These are phyloP conservation scores for Aphanoascus verrucosus DNA, from an alignment of 2,329 filamentous ascomycete species.

Conservation along the genomic window DNA sequence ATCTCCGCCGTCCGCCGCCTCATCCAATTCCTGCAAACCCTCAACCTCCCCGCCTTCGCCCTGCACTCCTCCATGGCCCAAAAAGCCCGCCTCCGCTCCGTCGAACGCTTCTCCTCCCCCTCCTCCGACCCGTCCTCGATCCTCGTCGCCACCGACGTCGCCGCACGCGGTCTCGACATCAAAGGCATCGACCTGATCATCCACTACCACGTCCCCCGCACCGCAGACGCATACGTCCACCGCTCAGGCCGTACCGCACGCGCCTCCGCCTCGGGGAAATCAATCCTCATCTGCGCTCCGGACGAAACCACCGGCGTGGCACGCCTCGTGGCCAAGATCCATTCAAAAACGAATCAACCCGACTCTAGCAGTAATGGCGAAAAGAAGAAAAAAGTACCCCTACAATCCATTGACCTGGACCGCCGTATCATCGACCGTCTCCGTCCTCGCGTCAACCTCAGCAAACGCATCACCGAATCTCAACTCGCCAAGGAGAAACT, in stretches of 20 bases:
- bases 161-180: constrained; percentile 87
- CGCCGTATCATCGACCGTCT: constrained; percentile 65
- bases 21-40: constrained; percentile 69
- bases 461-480: constrained; percentile 80
- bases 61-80: constrained; percentile 93
- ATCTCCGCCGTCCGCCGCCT: constrained; percentile 85
- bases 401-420: constrained; percentile 65
- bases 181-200: constrained; percentile 78
- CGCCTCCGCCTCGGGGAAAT: constrained; percentile 64
- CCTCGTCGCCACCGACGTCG: constrained; percentile 85
- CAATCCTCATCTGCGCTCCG: constrained; percentile 77
- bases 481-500: constrained; percentile 78
- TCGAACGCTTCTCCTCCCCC: constrained; percentile 73
- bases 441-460: constrained; percentile 63
- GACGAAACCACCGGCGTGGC: constrained; percentile 82
- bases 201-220: constrained; percentile 88
- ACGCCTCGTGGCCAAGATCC: constrained; percentile 77
- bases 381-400: constrained; percentile 51
- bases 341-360: constrained; percentile 38
- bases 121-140: constrained; percentile 49
- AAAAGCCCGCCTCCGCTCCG: constrained; percentile 83
- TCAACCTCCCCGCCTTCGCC: constrained; percentile 63
- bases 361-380: constrained; percentile 16
- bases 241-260: constrained; percentile 89
- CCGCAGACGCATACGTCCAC: constrained; percentile 90